Evolutionary conservation across 495 filamentous ascomycete species (phyloP).

Genomic region (Evernia prunastri): DNA sequence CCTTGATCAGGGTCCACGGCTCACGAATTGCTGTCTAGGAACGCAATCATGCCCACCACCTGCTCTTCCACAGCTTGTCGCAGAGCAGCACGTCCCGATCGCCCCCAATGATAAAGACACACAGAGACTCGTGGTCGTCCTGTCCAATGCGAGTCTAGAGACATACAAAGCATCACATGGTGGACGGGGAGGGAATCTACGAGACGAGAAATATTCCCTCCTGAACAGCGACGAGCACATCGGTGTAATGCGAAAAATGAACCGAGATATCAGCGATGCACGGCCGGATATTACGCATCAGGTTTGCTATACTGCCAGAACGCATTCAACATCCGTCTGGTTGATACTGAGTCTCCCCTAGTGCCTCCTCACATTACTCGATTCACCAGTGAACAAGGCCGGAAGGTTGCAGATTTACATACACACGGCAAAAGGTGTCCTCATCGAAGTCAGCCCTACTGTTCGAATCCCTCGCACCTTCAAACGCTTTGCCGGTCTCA

Average conservation of each 20-base stretch:
- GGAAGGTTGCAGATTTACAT: slow-evolving; percentile 97
- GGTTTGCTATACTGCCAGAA: slow-evolving; percentile 47
- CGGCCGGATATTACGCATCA: slow-evolving; percentile 97
- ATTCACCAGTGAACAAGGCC: slow-evolving; percentile 97
- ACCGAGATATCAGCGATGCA: slow-evolving; percentile 94
- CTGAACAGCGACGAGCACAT: slow-evolving; percentile 99
- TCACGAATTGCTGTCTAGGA: slow-evolving; percentile 36
- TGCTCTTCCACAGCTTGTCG: slow-evolving; percentile 79
- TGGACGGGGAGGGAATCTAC: slow-evolving; percentile 57
- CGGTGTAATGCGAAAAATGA: slow-evolving; percentile 98
- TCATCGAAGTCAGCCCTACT: slow-evolving; percentile 95
- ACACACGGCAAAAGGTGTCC: slow-evolving; percentile 88
- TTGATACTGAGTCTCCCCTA: slow-evolving; percentile 36
- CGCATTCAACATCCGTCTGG: slow-evolving; percentile 5
- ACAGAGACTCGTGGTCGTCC: slow-evolving; percentile 85
- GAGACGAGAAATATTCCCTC: slow-evolving; percentile 90
- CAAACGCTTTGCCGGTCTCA: slow-evolving; percentile 95
- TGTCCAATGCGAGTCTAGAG: slow-evolving; percentile 94
- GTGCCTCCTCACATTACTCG: slow-evolving; percentile 95
- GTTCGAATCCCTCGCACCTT: slow-evolving; percentile 97
- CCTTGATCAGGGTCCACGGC: not conserved
- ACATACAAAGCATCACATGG: slow-evolving; percentile 83
- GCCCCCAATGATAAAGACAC: slow-evolving; percentile 78
- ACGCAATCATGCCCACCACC: slow-evolving; percentile 95
- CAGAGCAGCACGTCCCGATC: slow-evolving; percentile 86